Base-by-base conservation (phyloP, 73 alveolate species). In the Urostyla sp. region DNA sequence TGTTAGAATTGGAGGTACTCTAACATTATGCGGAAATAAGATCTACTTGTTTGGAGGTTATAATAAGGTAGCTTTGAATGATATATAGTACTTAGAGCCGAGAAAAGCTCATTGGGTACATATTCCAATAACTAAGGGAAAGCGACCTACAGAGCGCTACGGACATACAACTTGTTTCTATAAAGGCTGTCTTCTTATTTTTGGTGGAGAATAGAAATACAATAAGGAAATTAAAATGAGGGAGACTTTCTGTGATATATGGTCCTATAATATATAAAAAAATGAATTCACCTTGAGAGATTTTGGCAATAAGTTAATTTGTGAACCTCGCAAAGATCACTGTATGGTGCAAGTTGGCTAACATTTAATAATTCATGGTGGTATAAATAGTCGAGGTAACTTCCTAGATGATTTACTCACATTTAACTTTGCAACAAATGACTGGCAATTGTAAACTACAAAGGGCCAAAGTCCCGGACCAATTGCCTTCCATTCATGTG, bases 191-290 rank as follows among this genome's bases (percentile, higher is more conserved):
- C 35, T 75, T 31, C 36, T 53, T 18, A 36, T 75, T 1, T 75
- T 75, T 57, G 87, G 87, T 15, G 87, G 87, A 16, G 87, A 75
- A 38, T 32, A 75, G 49, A 75, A 75, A 36, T 75, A 75, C 67
- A 75, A 75, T 56, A 38, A 76, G 26, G 72, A 46, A 20, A 54
- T 63, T 31, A 54, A 60, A 50, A 54, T 36, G 54, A 75, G 87
- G 43, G 87, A 75, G 51, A 36, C 72, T 6, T 63, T 75, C 20
- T 56, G 57, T 46, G 87, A 75, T 50, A 6, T 75, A 10, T 57
- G 72, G 57, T 61, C 59, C 36, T 75, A 53, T 32, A 63, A 75
- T 37, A 53, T 63, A 27, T 23, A 13, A 10, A 32, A 46, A 11
- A 54, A 56, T 32, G 78, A 75, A 36, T 75, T 63, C 36, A 57